phyloP scores from a whole-genome alignment of 148 eudicot genomes.

The Linanthus parryae region DNA sequence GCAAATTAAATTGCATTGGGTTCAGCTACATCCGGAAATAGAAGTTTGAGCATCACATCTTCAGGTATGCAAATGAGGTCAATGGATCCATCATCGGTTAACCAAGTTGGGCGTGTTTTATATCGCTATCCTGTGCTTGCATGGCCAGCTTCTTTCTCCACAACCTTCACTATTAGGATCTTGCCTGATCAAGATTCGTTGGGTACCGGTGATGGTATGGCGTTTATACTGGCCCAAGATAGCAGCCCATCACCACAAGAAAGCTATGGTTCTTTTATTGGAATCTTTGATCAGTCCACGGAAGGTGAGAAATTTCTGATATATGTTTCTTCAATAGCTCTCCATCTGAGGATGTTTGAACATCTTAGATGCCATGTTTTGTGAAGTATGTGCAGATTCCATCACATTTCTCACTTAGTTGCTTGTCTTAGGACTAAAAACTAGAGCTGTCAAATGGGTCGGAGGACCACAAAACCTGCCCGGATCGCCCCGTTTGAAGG shows the following conservation, averaged over 20 bases:
- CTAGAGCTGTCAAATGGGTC: no score
- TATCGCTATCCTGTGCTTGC: conserved; percentile 24
- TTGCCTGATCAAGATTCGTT: conserved; percentile 9
- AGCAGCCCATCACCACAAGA: conserved; percentile 29
- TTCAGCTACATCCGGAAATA: conserved; percentile 24
- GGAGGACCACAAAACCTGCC: no score
- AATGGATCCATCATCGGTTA: no score
- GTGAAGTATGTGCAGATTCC: no score
- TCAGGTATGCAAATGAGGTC: no score
- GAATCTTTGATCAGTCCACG: conserved; percentile 39
- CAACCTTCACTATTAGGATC: conserved; percentile 39
- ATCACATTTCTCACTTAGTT: no score
- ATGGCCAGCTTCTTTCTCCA: conserved; percentile 64
- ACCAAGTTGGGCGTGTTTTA: conserved; percentile 36
- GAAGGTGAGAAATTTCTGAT: conserved; percentile 22
- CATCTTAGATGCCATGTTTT: no score
- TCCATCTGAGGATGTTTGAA: background rate
- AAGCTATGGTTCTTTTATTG: conserved; percentile 56
- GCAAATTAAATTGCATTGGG: conserved; percentile 47
- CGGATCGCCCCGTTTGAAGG: no score
- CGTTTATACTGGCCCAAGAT: conserved; percentile 51
- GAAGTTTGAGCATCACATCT: conserved; percentile 42
- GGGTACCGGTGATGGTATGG: conserved; percentile 55
- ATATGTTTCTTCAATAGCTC: background rate
- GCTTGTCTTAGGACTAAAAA: no score